A percentile compares a stretch with the other conserved stretches of the same genome.
Evolutionary conservation across 2,329 filamentous ascomycete genomes (phyloP).

Genomic region (Chrysoporthe cubensis): DNA sequence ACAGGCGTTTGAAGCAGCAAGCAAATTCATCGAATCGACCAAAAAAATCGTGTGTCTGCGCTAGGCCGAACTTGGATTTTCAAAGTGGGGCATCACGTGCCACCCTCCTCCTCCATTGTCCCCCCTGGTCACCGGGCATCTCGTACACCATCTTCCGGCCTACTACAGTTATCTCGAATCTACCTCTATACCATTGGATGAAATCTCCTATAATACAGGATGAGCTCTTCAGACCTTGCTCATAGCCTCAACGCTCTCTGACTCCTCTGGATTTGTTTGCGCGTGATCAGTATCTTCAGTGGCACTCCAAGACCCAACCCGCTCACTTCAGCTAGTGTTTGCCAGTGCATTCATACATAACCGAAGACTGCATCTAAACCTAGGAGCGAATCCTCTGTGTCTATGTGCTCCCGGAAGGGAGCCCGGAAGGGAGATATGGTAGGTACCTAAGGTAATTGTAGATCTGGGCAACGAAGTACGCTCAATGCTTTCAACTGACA

Average conservation of each 20-base stretch:
- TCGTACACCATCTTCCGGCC: not conserved
- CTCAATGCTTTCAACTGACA: not conserved
- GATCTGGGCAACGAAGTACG: not conserved
- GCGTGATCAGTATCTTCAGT: not conserved
- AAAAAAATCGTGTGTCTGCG: conserved; percentile 24
- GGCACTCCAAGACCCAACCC: not conserved
- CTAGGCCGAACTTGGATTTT: not conserved
- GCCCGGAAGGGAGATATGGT: no score
- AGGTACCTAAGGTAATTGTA: no score
- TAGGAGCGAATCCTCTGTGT: not conserved
- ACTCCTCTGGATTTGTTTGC: not conserved
- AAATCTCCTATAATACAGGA: not conserved
- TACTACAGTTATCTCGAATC: not conserved
- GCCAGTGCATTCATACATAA: not conserved
- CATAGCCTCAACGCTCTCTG: not conserved
- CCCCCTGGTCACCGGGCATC: no score
- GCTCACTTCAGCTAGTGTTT: not conserved
- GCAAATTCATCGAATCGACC: conserved; percentile 20
- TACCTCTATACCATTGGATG: not conserved
- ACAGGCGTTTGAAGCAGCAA: not conserved
- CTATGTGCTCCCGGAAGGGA: not conserved
- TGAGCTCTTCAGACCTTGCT: not conserved
- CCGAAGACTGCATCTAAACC: not conserved
- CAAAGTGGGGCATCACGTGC: conserved; percentile 13
- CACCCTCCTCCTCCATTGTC: no score